phyloP scores from a whole-genome alignment of 768 basidiomycete species.

The Psilocybe azurescens region DNA sequence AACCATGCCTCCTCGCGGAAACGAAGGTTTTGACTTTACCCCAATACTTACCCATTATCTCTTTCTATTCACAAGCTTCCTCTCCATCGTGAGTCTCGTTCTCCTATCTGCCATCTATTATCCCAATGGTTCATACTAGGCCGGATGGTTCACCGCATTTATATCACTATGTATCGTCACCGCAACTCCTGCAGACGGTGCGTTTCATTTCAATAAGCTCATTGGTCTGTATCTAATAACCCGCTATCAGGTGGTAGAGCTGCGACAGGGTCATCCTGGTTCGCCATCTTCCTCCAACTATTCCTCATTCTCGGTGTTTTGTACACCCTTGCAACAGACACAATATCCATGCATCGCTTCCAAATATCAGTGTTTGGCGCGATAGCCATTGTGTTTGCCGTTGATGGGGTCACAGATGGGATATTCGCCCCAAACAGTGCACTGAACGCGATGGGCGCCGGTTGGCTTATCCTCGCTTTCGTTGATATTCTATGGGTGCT shows the following conservation, averaged over 20 bases:
- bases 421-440: conserved; percentile 62
- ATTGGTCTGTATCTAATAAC: conserved; percentile 2
- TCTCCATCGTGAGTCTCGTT: conserved; percentile 67
- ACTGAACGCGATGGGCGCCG: conserved; percentile 85
- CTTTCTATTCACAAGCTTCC: conserved; percentile 86
- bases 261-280: conserved; percentile 75
- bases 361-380: conserved; percentile 91
- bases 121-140: conserved; percentile 41
- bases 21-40: conserved; percentile 81
- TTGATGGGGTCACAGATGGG: conserved; percentile 70
- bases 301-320: conserved; percentile 75
- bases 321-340: conserved; percentile 84
- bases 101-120: conserved; percentile 15
- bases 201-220: conserved; percentile 16
- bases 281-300: conserved; percentile 80
- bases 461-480: conserved; percentile 91
- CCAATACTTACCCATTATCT: conserved; percentile 92
- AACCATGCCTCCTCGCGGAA: conserved; percentile 59
- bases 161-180: conserved; percentile 73
- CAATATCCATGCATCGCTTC: conserved; percentile 90
- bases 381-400: conserved; percentile 87
- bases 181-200: conserved; percentile 45
- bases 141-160: conserved; percentile 81
- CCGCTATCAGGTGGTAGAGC: conserved; percentile 42
- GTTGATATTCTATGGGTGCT: conserved; percentile 96